These are phyloP conservation scores for Fallopia convolvulus DNA, from an alignment of 148 eudicot genomes.

Conservation along the genomic window DNA sequence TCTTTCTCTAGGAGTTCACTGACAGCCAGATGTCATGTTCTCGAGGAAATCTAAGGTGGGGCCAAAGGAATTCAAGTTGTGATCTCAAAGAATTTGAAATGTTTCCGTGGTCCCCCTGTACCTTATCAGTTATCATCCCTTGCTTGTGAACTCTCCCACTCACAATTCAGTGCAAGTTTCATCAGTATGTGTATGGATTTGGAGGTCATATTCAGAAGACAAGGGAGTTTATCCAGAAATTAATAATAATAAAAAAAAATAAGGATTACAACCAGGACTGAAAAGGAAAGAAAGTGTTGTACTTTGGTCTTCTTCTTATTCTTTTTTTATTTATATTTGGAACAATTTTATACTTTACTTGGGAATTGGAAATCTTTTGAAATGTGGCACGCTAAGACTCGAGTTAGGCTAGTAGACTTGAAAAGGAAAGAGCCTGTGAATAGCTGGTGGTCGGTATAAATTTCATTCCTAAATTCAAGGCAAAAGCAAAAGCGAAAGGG, in stretches of 20 bases:
- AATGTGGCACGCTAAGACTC: neutral
- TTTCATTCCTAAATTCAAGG: neutral
- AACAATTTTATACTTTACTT: neutral
- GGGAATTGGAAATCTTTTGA: neutral
- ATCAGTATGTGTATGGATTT: constrained; percentile 5
- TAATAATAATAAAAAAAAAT: neutral
- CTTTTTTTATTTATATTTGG: too few species aligned
- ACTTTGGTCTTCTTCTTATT: neutral
- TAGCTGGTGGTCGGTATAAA: neutral
- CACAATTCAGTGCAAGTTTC: constrained; percentile 7
- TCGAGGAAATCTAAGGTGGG: neutral
- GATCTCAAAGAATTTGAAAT: constrained; percentile 3
- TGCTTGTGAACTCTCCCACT: neutral
- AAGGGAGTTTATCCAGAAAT: neutral
- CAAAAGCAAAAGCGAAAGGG: neutral
- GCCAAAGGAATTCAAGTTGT: constrained; percentile 7
- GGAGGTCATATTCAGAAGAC: neutral
- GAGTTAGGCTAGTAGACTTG: neutral
- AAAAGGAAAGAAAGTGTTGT: neutral
- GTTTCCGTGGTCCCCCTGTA: neutral
- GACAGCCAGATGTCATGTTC: neutral
- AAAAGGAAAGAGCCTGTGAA: neutral
- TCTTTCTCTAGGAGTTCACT: neutral
- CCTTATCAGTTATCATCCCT: neutral
- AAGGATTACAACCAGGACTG: neutral